phyloP scores from a whole-genome alignment of 2,329 filamentous ascomycete species.

The Monilinia vaccinii-corymbosi region DNA sequence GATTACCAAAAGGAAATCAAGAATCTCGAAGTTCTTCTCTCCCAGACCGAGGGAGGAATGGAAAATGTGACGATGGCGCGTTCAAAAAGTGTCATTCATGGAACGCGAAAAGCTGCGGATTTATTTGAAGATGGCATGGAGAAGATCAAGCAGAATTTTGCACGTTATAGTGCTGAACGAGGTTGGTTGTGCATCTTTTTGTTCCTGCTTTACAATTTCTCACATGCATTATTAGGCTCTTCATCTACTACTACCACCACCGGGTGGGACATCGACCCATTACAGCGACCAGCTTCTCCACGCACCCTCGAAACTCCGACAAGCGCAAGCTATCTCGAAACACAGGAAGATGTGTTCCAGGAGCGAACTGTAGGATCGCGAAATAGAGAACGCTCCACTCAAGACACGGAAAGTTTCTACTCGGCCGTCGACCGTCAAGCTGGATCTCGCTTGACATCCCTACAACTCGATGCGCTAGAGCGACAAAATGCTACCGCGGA shows the following conservation, averaged over 20 bases:
- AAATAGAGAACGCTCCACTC: neutral
- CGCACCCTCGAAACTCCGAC: neutral
- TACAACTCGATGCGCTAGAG: conserved; percentile 12
- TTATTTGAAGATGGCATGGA: conserved; percentile 15
- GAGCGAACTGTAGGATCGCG: neutral
- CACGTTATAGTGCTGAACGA: conserved; percentile 10
- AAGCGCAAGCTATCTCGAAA: neutral
- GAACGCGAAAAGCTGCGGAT: conserved; percentile 18
- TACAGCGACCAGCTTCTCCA: neutral
- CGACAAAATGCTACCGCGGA: conserved; percentile 6
- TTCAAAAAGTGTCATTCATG: conserved; percentile 25
- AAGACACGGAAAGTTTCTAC: neutral
- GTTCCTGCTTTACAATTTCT: neutral
- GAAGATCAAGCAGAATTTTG: conserved; percentile 20
- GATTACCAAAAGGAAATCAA: conserved; percentile 27
- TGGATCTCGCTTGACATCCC: neutral
- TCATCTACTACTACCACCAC: neutral
- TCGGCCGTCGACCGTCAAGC: neutral
- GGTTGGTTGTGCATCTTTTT: neutral
- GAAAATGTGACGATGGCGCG: conserved; percentile 26
- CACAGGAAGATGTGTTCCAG: neutral
- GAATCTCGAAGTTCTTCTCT: conserved; percentile 27
- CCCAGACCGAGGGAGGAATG: conserved; percentile 25
- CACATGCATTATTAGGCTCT: neutral
- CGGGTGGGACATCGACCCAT: neutral